These are phyloP conservation scores for Lentinula raphanica DNA, from an alignment of 768 basidiomycete species.

Conservation along the genomic window DNA sequence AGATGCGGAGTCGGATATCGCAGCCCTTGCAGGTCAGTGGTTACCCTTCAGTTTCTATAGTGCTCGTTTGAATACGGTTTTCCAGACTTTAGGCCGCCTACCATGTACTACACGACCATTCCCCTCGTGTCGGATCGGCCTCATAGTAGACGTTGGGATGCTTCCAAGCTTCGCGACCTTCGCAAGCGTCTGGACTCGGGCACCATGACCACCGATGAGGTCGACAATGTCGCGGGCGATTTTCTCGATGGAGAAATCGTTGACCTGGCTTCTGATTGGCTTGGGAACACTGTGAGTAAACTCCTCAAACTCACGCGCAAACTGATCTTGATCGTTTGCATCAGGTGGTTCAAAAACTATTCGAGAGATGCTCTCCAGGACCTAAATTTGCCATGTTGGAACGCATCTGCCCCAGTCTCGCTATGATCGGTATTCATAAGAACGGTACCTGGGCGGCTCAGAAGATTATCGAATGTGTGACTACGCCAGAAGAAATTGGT, in stretches of 20 bases:
- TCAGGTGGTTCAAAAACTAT: slow-evolving; percentile 94
- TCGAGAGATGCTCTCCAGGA: slow-evolving; percentile 76
- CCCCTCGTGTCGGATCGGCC: slow-evolving; percentile 83
- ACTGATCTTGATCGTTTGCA: slow-evolving; percentile 5
- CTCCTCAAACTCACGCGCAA: not conserved
- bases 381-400: slow-evolving; percentile 90
- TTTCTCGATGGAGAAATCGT: slow-evolving; percentile 93
- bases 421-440: slow-evolving; percentile 98
- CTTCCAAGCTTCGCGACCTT: slow-evolving; percentile 87
- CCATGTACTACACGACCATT: slow-evolving; percentile 95
- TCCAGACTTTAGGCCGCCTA: slow-evolving; percentile 85
- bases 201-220: slow-evolving; percentile 75
- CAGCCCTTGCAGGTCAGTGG: slow-evolving; percentile 74
- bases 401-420: slow-evolving; percentile 87
- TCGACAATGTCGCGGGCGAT: slow-evolving; percentile 86
- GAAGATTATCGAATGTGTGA: slow-evolving; percentile 96
- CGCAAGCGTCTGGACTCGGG: slow-evolving; percentile 93
- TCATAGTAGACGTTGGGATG: slow-evolving; percentile 88
- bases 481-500: slow-evolving; percentile 78
- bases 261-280: slow-evolving; percentile 94
- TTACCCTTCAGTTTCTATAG: not conserved
- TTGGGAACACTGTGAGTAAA: slow-evolving; percentile 82
- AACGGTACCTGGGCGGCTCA: slow-evolving; percentile 99
- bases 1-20: slow-evolving; percentile 82
- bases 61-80: slow-evolving; percentile 19